Evolutionary conservation across 2,329 filamentous ascomycete genomes (phyloP), one percentile per base, ranked within the genome.

Genomic region (Orbilia ellipsospora): DNA sequence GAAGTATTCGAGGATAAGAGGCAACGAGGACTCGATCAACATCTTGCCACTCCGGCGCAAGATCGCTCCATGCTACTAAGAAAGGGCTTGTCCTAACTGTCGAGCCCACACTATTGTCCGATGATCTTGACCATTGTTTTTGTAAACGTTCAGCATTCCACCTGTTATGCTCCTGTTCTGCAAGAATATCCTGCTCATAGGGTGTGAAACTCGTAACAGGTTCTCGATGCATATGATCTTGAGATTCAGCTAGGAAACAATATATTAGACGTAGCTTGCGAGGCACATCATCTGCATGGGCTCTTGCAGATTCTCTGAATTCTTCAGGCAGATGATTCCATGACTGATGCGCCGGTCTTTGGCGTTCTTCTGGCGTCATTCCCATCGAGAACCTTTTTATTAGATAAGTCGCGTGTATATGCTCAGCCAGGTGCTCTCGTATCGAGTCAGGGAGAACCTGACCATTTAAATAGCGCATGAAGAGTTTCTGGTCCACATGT

Each of bases 141-240:
- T 73, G 69, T 20, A 67, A 18, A 3, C 69, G 55, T 20, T 67
- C 62, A 12, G 69, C 62, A 51, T 66, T 67, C 69, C 69, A 73
- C 20, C 69, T 55, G 4, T 73, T 56, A 12, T 73, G 62, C 15
- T 73, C 69, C 8, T 55, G 42, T 28, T 51, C 44, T 10, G 69
- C 69, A 5, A 73, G 13, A 4, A 44, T n/a, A 8, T 73, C 69
- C 16, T 55, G 20, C 45, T 73, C 55, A 2, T 26, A 5, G 2
- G 40, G 4, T 1, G 45, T 56, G 28, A 73, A 73, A 2, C 18
- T 40, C 16, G 42, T 23, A 12, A 73, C 31, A 0, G 69, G 62
- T 16, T 66, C 48, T 6, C 69, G 69, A 26, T 73, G 61, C 20
- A 45, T 60, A 28, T 73, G 68, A 16, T 73, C 69, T 44, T 73